Evolutionary conservation across 2,329 filamentous ascomycete genomes (phyloP).

Genomic region (Hymenoscyphus salicellus): DNA sequence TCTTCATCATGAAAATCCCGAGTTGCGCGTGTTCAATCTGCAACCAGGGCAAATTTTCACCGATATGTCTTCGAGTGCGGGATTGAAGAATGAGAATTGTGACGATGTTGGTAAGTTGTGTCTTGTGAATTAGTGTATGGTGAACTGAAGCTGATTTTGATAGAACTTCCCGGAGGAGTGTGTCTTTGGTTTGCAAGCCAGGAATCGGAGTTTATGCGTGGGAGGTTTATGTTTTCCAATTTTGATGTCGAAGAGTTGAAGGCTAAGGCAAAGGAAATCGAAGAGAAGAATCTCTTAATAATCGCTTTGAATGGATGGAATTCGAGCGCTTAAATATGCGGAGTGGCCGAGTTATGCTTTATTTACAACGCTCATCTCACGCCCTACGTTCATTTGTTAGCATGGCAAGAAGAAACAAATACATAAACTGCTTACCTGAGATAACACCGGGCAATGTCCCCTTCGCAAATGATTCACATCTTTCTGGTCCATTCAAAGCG

Average conservation of each 20-base stretch:
- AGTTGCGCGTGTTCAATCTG: conserved; percentile 35
- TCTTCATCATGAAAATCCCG: conserved; percentile 30
- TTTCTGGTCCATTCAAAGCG: background rate
- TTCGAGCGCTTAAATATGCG: background rate
- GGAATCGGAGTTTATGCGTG: conserved; percentile 47
- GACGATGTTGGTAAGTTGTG: background rate
- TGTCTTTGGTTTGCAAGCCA: conserved; percentile 30
- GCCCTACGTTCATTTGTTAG: too few species aligned
- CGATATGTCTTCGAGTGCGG: background rate
- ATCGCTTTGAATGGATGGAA: background rate
- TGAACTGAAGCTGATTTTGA: background rate
- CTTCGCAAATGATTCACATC: background rate
- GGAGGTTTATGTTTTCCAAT: conserved; percentile 47
- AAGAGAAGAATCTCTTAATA: background rate
- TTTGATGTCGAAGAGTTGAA: conserved; percentile 53
- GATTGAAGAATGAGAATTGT: too few species aligned
- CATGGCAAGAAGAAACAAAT: too few species aligned
- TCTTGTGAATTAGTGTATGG: background rate
- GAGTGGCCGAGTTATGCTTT: background rate
- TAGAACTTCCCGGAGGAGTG: conserved; percentile 17
- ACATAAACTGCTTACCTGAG: too few species aligned
- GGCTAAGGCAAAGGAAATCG: conserved; percentile 26
- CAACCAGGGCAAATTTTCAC: conserved; percentile 35
- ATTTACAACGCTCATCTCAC: background rate
- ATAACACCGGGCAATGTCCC: too few species aligned